Conservation (phyloP, 345 rosid genomes). For the Limnanthes douglasii region DNA sequence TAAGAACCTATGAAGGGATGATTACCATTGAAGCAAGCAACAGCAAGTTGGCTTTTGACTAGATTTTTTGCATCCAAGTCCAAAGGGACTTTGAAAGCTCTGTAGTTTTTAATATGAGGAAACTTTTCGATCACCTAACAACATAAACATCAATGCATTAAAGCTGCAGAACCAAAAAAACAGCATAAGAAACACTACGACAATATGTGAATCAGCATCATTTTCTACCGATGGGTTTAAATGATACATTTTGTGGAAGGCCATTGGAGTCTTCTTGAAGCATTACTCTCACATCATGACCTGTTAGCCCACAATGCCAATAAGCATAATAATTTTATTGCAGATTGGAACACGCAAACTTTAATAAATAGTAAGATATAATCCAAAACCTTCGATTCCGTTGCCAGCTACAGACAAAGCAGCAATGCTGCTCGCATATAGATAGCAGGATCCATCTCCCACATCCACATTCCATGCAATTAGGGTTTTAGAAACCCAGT, state of each 20-base stretch:
- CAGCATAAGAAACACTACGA: conserved; percentile 3
- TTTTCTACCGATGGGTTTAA: too few relatives aligned
- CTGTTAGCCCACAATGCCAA: conserved; percentile 20
- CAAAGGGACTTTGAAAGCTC: conserved; percentile 44
- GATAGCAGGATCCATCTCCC: conserved; percentile 42
- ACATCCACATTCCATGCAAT: conserved; percentile 77
- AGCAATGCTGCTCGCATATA: conserved; percentile 55
- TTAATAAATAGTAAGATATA: background rate
- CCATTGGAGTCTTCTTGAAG: conserved; percentile 38
- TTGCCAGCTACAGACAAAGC: conserved; percentile 33
- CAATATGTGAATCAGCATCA: background rate
- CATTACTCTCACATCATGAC: conserved; percentile 40
- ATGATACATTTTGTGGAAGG: conserved; percentile 35
- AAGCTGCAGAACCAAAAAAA: conserved; percentile 2
- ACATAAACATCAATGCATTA: conserved; percentile 1
- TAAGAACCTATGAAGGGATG: background rate
- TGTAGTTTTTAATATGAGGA: conserved; percentile 62
- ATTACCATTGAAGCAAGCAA: conserved; percentile 47
- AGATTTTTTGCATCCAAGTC: conserved; percentile 32
- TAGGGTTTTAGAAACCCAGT: conserved; percentile 46
- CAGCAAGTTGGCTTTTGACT: conserved; percentile 67
- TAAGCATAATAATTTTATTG: background rate
- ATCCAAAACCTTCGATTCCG: conserved; percentile 42
- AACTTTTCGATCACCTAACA: conserved; percentile 66
- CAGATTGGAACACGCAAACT: conserved; percentile 1